phyloP scores from a whole-genome alignment of 1,139 yeast genomes.

The Yarrowia galli region DNA sequence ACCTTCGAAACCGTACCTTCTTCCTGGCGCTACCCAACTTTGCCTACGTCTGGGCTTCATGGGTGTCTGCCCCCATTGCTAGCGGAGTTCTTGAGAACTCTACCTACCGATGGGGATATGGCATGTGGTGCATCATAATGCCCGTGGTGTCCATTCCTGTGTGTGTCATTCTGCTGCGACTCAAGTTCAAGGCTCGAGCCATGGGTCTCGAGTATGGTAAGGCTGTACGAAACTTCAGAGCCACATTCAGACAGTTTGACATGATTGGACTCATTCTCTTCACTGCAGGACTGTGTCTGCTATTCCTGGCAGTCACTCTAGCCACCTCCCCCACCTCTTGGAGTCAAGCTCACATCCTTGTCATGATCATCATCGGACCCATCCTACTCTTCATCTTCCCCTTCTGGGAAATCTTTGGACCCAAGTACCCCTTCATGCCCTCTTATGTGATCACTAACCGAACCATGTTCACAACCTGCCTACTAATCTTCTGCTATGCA shows the following conservation, averaged over 20 bases:
- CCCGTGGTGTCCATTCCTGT: constrained; percentile 71
- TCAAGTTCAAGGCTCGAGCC: constrained; percentile 14
- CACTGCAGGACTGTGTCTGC: constrained; percentile 10
- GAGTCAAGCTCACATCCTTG: constrained; percentile 17
- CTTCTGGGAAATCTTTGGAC: constrained; percentile 40
- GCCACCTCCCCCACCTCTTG: constrained; percentile 36
- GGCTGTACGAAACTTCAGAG: constrained; percentile 2
- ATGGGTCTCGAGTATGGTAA: constrained; percentile 20
- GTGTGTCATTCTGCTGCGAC: constrained; percentile 25
- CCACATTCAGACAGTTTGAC: constrained; percentile 21
- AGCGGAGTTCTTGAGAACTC: constrained; percentile 6
- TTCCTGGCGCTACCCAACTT: constrained; percentile 51
- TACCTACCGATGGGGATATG: constrained; percentile 76
- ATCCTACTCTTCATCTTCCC: constrained; percentile 40
- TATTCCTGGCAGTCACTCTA: constrained; percentile 23
- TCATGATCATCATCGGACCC: constrained; percentile 40
- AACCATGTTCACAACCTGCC: constrained; percentile 39
- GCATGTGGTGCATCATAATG: constrained; percentile 80
- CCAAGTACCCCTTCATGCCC: constrained; percentile 41
- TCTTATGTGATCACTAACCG: constrained; percentile 39
- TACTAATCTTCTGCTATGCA: constrained; percentile 41
- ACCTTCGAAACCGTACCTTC: constrained; percentile 52
- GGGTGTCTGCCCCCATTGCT: constrained; percentile 43
- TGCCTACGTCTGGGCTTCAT: constrained; percentile 42
- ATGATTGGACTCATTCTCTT: constrained; percentile 25